Evolutionary conservation across 2,329 filamentous ascomycete genomes (phyloP), one percentile per base, ranked within the genome.

Genomic region (Penicillium sp.): DNA sequence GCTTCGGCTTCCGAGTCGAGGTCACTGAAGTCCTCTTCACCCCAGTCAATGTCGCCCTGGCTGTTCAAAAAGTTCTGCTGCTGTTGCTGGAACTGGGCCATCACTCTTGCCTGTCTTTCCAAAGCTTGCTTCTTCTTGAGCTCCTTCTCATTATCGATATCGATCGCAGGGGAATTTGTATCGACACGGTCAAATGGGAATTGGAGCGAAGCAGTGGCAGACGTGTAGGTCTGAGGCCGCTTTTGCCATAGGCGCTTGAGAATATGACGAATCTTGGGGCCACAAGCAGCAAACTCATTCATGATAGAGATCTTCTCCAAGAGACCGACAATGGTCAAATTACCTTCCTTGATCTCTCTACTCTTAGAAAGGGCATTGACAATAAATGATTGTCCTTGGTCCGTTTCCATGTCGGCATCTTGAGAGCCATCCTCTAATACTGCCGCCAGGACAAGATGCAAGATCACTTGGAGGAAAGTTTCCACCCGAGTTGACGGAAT

Each of bases 31-130:
- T 93, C 87, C 35, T 88, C 79, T 44, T 93, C 86, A 10, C 87
- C 89, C 86, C 88, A 95, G 63, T 95, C 86, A 45, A 95, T 79
- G 28, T 83, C 77, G n/a, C 80, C 84, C 64, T 96, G 90, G 50
- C 84, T 93, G 41, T 87, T 85, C 69, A 98, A 72, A 68, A 98
- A 98, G 56, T 81, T 93, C 67, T 94, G 91, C 62, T 97, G 94
- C 60, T 98, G 91, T 60, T 95, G 86, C 63, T 97, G 93, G 68
- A 98, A 96, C 60, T 96, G 89, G 2, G 90, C 93, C 90, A 98
- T 96, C 20, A 98, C 88, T 58, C 82, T 86, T 2, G 90, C 90
- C 65, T 97, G 90, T 15, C 93, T 81, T 54, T 89, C 91, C 27
- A 90, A 70, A 0, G 93, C 93, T 36, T 91, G 87, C 65, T 86